A percentile compares a stretch with the other conserved stretches of the same genome.
Conservation (phyloP, 345 rosid genomes). For the Lumnitzera racemosa region DNA sequence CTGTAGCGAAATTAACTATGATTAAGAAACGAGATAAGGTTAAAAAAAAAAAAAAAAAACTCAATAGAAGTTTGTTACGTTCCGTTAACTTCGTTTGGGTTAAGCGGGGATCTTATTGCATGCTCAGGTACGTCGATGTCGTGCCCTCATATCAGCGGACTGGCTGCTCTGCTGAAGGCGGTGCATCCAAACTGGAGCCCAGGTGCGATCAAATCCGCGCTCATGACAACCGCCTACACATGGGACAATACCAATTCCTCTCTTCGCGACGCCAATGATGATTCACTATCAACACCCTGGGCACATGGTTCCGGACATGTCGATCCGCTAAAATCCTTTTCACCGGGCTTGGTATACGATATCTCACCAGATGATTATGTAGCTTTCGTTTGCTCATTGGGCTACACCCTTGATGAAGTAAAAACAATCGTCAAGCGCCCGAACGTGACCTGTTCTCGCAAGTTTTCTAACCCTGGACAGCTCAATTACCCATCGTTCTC, state of each 20-base stretch:
- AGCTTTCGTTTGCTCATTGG: conserved; percentile 66
- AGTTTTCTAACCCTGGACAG: conserved; percentile 54
- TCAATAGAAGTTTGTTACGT: no score
- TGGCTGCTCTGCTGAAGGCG: conserved; percentile 76
- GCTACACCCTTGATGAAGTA: conserved; percentile 46
- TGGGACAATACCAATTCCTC: conserved; percentile 63
- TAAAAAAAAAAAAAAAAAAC: no score
- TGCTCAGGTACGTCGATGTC: conserved; percentile 85
- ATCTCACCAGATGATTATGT: conserved; percentile 58
- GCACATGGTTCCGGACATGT: conserved; percentile 89
- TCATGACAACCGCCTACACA: conserved; percentile 68
- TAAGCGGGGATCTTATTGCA: background rate
- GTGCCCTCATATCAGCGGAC: conserved; percentile 89
- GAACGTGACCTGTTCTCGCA: conserved; percentile 45
- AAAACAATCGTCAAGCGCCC: conserved; percentile 54
- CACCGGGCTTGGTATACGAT: conserved; percentile 81
- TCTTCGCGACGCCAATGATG: conserved; percentile 54
- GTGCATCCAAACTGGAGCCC: conserved; percentile 93
- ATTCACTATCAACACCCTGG: conserved; percentile 47
- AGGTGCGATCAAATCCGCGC: conserved; percentile 78
- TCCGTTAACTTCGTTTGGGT: no score
- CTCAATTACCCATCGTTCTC: conserved; percentile 94
- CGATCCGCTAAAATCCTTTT: conserved; percentile 64
- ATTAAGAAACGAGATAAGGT: no score
- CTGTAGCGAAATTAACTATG: no score